Evolutionary conservation across 75 land plant species (phyloP), one percentile per base, ranked within the genome.

Genomic region (Pinus tabuliformis): DNA sequence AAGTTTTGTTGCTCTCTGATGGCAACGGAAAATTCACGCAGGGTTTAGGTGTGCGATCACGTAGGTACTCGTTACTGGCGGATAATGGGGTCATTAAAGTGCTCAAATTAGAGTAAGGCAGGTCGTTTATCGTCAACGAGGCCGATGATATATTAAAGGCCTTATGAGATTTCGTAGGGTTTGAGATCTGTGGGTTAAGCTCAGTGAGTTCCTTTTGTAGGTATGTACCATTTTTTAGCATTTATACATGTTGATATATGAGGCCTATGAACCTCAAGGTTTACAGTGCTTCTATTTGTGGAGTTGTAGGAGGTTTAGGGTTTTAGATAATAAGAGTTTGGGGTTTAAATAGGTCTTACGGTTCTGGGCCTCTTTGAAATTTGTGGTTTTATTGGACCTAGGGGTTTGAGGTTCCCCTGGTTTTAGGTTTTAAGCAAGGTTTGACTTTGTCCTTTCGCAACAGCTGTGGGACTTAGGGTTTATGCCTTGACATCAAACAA

Each of bases 41-140:
- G 21, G 94, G 94, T 18, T 72, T 93, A n/a, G 95, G 95, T 2
- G 82, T 89, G 17, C 60, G 93, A 76, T 91, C 91, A 0, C 81
- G 91, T 74, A 72, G 94, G 70, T 93, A 89, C 58, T 81, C 93
- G 1, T 71, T 96, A 72, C 85, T 94, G 33, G 89, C 87, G 6
- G 95, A 90, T 37, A 89, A 96, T 78, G 95, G 95, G 37, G 84
- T 94, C 12, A 93, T 96, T 26, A 92, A 92, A 87, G 83, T 94
- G 0, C 75, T 92, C 58, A 88, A 96, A 77, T 57, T 94, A 66
- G 97, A 96, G 66, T 90, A 92, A 26, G 98, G 93, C 26, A 93
- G 99, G 1, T 86, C 86, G 0, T 96, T 88, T 77, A 86, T 86
- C 3, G 39, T 80, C 59, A 91, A 93, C 57, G 78, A 97, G 28